Evolutionary conservation across 306 rosid species (phyloP), one percentile per base, ranked within the genome.

Genomic region (Dicorynia guianensis): DNA sequence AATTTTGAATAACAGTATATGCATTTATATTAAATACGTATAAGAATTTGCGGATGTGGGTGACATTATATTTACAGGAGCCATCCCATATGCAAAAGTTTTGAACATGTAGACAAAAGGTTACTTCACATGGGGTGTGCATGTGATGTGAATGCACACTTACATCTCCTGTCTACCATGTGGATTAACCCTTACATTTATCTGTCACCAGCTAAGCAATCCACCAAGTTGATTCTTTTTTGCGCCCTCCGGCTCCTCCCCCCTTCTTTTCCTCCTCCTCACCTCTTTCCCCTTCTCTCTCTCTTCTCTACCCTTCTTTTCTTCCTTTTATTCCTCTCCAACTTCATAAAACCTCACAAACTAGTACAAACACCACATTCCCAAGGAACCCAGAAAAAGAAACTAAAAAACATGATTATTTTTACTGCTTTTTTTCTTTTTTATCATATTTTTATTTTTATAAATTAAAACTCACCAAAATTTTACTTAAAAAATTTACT

Each of bases 181-280:
- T 93, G 97, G 83, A 82, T 87, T 89, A 79, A 89, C 86, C 87
- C 89, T 75, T 74, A 14, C 63, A 85, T 91, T 91, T 86, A 86
- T 90, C 97, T 88, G 93, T 64, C 91, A 84, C 88, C 96, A 91
- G 96, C 97, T 88, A 84, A 89, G 87, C 96, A 84, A 74, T 86
- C 92, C 90, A 82, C 91, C 86, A 85, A 50, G 67, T 56, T 87
- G 17, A 77, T 85, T 75, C 79, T 53, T 54, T 56, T 57, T 77
- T n/a, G n/a, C n/a, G n/a, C n/a, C n/a, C n/a, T n/a, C n/a, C n/a
- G n/a, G n/a, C n/a, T n/a, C 54, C 80, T 54, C 11, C 39, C 18
- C 46, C 52, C 39, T 25, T 56, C 6, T 64, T 35, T 13, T 3
- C 59, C 13, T 18, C 34, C 30, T 36, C 39, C 13, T 11, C 30